Percentiles rank a stretch among this genome's conserved stretches.
Conservation (phyloP, 768 basidiomycete genomes). For the Thelephora ganbajun region DNA sequence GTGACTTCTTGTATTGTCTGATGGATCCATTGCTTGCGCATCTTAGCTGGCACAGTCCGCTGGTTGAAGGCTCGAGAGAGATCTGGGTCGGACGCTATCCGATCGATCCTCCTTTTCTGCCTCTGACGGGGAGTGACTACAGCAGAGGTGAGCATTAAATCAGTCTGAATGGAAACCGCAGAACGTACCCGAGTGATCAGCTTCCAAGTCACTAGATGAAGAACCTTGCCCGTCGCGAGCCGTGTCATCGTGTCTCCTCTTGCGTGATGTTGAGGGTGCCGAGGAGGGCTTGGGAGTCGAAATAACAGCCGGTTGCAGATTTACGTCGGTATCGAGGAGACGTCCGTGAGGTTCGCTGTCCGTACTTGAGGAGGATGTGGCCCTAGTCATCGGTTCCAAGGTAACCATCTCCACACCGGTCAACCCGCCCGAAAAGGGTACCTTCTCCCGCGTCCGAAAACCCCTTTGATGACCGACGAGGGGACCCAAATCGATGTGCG, state of each 20-base stretch:
- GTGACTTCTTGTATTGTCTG: conserved; percentile 12
- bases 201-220: conserved; percentile 4
- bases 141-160: too few species aligned
- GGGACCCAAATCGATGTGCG: conserved; percentile 41
- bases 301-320: not conserved
- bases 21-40: conserved; percentile 36
- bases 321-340: not conserved
- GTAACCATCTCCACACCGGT: conserved; percentile 46
- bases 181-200: conserved; percentile 9
- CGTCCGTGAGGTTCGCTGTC: too few species aligned
- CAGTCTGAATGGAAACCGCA: not conserved
- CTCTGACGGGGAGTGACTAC: too few species aligned
- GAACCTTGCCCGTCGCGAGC: conserved; percentile 2
- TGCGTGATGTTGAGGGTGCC: not conserved
- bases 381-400: conserved; percentile 2
- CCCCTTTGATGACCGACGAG: conserved; percentile 46
- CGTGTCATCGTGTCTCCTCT: conserved; percentile 8
- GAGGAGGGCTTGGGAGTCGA: not conserved
- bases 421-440: conserved; percentile 45
- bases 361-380: too few species aligned
- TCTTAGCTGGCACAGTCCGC: conserved; percentile 40
- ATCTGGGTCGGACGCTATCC: not conserved
- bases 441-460: conserved; percentile 44
- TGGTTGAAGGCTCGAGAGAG: not conserved
- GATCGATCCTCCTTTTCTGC: not conserved